Base-by-base conservation (phyloP, 2,329 filamentous ascomycete genomes). In the Curvularia sp. region DNA sequence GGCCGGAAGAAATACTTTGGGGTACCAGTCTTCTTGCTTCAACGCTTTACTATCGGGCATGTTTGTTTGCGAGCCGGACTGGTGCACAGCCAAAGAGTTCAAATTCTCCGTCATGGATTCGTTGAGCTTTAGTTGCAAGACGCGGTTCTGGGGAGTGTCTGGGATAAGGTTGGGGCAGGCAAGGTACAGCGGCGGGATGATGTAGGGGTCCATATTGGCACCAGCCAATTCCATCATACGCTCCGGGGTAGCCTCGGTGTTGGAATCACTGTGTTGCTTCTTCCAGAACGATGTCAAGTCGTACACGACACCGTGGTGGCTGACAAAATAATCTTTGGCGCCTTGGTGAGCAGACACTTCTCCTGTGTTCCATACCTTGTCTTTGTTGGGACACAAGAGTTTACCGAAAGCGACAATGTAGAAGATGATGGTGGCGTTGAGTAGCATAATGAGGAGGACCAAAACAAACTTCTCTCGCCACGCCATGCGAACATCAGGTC, bases 391-490 rank as follows among this genome's bases (percentile, higher is more conserved):
- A 74, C 95, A 99, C 3, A 98, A 82, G 1, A 99, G 77, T 54
- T 85, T 87, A 32, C 94, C 93, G 68, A 99, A 95, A 38, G 80
- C 86, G 63, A 97, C 85, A 68, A 99, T 97, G 85, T 92, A 97
- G 80, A 99, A 99, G 57, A 97, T 83, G 60, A 99, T 86, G 27
- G 86, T 73, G 38, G 75, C 92, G 78, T 99, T 99, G 66, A 96
- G 79, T 12, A 99, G 69, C 28, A 91, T 74, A 67, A 99, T 98
- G 51, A 97, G 70, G 57, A 91, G 81, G 46, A 93, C 87, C 10
- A 99, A 81, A 0, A 95, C 89, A 10, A 99, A 50, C 79, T 99
- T 99, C 73, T 99, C 95, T 77, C 95, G 87, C 95, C 95, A 99
- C 0, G 95, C 95, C 87, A 97, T 91, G 25, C 95, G 91, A 8